Evolutionary conservation across 2,329 filamentous ascomycete genomes (phyloP).

Genomic region (Ascochyta fabae): DNA sequence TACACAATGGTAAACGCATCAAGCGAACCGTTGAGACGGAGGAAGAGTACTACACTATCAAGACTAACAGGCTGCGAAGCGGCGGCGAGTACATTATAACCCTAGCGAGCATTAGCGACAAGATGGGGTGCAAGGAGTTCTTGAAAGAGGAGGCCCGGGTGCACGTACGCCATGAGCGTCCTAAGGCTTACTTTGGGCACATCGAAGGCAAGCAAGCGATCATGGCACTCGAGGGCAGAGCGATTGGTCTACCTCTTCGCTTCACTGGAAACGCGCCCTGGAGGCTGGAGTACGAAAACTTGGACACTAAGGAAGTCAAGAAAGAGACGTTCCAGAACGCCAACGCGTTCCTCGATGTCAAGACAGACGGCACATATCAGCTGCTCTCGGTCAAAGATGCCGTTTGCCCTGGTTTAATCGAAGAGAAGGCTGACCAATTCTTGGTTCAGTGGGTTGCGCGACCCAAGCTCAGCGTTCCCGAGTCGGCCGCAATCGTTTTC

Average conservation of each 20-base stretch:
- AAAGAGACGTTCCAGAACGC: conserved; percentile 58
- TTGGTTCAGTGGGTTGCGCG: conserved; percentile 84
- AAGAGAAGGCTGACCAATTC: conserved; percentile 75
- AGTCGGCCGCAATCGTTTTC: conserved; percentile 64
- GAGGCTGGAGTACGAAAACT: conserved; percentile 77
- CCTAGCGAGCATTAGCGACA: conserved; percentile 84
- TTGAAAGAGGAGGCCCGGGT: conserved; percentile 86
- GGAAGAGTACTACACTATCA: conserved; percentile 70
- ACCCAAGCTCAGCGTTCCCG: conserved; percentile 72
- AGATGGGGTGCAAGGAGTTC: conserved; percentile 82
- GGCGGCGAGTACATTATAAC: conserved; percentile 92
- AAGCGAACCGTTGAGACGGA: conserved; percentile 71
- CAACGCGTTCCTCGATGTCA: conserved; percentile 74
- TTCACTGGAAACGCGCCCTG: conserved; percentile 87
- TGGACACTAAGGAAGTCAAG: conserved; percentile 57
- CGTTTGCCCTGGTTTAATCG: conserved; percentile 82
- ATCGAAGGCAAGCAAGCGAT: conserved; percentile 80
- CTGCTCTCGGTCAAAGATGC: conserved; percentile 78
- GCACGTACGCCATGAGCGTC: conserved; percentile 84
- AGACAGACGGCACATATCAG: conserved; percentile 76
- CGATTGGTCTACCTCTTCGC: conserved; percentile 78
- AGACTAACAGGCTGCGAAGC: conserved; percentile 74
- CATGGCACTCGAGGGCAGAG: conserved; percentile 76
- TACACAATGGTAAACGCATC: conserved; percentile 85
- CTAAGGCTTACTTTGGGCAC: conserved; percentile 83